Evolutionary conservation across 371 early-diverging fungal genomes (phyloP).

Genomic region (Lichtheimia hyalospora): DNA sequence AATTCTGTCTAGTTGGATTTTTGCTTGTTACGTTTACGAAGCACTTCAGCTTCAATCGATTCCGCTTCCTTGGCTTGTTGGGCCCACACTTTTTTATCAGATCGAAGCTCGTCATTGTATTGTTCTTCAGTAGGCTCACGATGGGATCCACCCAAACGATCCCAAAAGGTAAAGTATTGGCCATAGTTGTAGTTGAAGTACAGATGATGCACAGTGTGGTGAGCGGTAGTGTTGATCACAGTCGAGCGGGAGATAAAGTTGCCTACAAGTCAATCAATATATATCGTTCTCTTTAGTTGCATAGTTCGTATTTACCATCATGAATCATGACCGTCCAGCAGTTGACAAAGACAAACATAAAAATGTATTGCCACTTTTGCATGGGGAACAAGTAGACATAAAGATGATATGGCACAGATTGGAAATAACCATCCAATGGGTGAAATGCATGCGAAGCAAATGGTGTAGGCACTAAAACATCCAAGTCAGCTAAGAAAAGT

Average conservation of each 20-base stretch:
- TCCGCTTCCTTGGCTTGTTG: slow-evolving; percentile 72
- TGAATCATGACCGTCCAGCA: slow-evolving; percentile 97
- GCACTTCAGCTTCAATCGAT: slow-evolving; percentile 41
- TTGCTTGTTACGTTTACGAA: slow-evolving; percentile 12
- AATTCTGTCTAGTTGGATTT: slow-evolving; percentile 16
- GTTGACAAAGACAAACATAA: slow-evolving; percentile 87
- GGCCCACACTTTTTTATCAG: slow-evolving; percentile 64
- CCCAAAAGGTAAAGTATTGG: slow-evolving; percentile 93
- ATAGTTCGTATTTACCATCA: slow-evolving; percentile 65
- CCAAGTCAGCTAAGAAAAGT: slow-evolving; percentile 2
- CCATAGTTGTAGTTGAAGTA: slow-evolving; percentile 99
- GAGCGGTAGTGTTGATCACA: slow-evolving; percentile 85
- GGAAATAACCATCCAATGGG: slow-evolving; percentile 89
- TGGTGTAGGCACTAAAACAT: slow-evolving; percentile 80
- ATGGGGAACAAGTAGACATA: slow-evolving; percentile 89
- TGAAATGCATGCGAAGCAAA: slow-evolving; percentile 97
- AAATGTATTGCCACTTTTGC: slow-evolving; percentile 84
- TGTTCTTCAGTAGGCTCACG: slow-evolving; percentile 72
- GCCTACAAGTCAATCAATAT: slow-evolving; percentile 27
- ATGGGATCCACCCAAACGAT: slow-evolving; percentile 73
- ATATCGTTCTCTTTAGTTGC: background rate
- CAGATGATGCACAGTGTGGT: slow-evolving; percentile 94
- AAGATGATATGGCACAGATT: slow-evolving; percentile 93
- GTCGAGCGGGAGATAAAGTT: slow-evolving; percentile 59
- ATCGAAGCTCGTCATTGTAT: slow-evolving; percentile 60